A percentile compares a stretch with the other conserved stretches of the same genome.
Evolutionary conservation across 129 eudicot species (phyloP).

Genomic region (Arctium minus): DNA sequence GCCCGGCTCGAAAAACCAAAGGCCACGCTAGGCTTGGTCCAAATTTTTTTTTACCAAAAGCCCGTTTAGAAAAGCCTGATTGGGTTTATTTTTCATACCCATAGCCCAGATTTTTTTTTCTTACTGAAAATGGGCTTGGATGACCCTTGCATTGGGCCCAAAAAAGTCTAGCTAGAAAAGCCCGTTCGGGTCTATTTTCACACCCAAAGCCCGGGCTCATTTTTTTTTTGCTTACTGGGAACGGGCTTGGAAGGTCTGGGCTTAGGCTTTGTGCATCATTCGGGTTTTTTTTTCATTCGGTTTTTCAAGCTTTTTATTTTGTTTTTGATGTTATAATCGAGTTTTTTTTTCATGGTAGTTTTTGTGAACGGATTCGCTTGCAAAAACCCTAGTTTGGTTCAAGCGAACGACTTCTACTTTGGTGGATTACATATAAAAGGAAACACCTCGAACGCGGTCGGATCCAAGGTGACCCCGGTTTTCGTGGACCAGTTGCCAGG

Average conservation of each 20-base stretch:
- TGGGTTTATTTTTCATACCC: neutral
- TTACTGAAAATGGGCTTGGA: neutral
- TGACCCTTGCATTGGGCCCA: too few relatives aligned
- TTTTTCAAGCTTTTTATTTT: neutral
- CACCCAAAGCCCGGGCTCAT: neutral
- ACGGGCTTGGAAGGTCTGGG: neutral
- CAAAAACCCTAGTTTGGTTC: slow-evolving; percentile 28
- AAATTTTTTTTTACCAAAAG: neutral
- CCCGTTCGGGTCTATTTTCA: neutral
- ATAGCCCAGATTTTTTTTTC: neutral
- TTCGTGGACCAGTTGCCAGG: slow-evolving; percentile 29
- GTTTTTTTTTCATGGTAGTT: slow-evolving; percentile 8
- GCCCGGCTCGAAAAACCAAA: neutral
- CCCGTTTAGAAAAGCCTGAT: neutral
- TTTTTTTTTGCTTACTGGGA: too few relatives aligned
- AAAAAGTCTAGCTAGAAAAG: neutral
- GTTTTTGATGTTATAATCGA: neutral
- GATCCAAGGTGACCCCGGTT: slow-evolving; percentile 18
- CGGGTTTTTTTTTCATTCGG: too few relatives aligned
- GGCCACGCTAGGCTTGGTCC: neutral
- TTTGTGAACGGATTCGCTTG: slow-evolving; percentile 29
- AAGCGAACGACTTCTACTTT: slow-evolving; percentile 27
- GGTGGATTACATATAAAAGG: slow-evolving; percentile 31
- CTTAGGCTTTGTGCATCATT: neutral
- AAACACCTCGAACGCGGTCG: slow-evolving; percentile 27